Percentiles rank a stretch among this genome's conserved stretches.
These are phyloP conservation scores for Cercospora zeae-maydis DNA, from an alignment of 2,329 filamentous ascomycete genomes.

Conservation along the genomic window DNA sequence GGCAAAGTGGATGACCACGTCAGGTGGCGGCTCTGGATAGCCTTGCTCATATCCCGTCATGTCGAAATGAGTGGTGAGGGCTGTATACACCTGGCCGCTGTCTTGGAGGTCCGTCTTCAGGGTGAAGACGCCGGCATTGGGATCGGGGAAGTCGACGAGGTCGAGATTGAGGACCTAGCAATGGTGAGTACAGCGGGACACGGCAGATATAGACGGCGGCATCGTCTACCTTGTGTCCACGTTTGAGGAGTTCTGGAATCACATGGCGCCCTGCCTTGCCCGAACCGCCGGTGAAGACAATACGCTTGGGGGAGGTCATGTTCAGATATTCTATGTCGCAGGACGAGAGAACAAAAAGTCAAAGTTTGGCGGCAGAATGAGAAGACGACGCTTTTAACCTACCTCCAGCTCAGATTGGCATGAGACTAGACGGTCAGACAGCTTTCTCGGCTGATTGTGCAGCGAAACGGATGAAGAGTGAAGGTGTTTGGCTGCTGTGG, in stretches of 20 bases:
- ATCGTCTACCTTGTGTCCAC: constrained; percentile 44
- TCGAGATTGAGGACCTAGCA: constrained; percentile 53
- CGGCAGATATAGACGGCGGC: background rate
- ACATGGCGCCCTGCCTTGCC: constrained; percentile 55
- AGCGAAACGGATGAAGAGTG: background rate
- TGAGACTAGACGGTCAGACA: constrained; percentile 2
- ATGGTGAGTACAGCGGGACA: background rate
- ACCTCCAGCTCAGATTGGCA: background rate
- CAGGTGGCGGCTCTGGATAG: constrained; percentile 46
- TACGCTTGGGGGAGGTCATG: constrained; percentile 35
- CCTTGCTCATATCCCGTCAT: constrained; percentile 49
- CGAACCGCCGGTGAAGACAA: constrained; percentile 55
- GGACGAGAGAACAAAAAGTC: background rate
- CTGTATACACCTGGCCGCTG: constrained; percentile 55
- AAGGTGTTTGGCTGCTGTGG: background rate
- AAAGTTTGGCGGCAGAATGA: background rate
- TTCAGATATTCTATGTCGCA: background rate
- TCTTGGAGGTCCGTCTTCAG: constrained; percentile 56
- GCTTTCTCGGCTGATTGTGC: constrained; percentile 6
- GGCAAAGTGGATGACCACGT: constrained; percentile 61
- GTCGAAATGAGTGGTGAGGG: constrained; percentile 55
- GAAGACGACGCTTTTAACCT: background rate
- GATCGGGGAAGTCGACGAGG: constrained; percentile 43
- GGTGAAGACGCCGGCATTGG: constrained; percentile 47
- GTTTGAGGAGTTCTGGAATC: constrained; percentile 51